These are phyloP conservation scores for Venturiaceae sp. DNA, from an alignment of 2,329 filamentous ascomycete genomes.

Conservation along the genomic window DNA sequence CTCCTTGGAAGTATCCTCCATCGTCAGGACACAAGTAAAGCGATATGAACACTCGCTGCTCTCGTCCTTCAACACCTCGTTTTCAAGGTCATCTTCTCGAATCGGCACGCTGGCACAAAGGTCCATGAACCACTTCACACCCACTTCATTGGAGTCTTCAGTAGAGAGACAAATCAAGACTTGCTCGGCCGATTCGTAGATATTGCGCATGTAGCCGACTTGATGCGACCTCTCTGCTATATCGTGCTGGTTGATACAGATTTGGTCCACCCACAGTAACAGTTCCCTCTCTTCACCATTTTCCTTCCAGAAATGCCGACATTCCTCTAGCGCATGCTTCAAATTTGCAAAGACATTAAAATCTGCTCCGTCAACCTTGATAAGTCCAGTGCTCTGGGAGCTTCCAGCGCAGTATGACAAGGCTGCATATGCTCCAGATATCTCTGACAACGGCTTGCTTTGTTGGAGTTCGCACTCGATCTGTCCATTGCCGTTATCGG, in stretches of 20 bases:
- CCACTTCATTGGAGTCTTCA: too few species aligned
- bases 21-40: neutral
- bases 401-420: neutral
- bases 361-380: neutral
- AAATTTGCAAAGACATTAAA: neutral
- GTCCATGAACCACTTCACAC: too few species aligned
- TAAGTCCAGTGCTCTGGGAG: neutral
- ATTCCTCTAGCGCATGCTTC: neutral
- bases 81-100: too few species aligned
- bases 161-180: neutral
- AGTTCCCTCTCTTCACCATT: too few species aligned
- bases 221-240: neutral
- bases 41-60: too few species aligned
- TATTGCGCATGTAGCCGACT: neutral
- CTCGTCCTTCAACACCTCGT: too few species aligned
- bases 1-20: neutral
- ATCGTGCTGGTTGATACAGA: neutral
- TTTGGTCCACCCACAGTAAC: neutral
- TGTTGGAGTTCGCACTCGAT: neutral
- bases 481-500: too few species aligned
- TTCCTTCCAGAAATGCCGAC: too few species aligned
- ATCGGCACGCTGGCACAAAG: too few species aligned
- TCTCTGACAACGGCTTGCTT: neutral
- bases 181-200: neutral
- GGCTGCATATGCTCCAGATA: neutral